A percentile compares a stretch with the other conserved stretches of the same genome.
phyloP scores from a whole-genome alignment of 306 rosid genomes.

The Bauhinia variegata region DNA sequence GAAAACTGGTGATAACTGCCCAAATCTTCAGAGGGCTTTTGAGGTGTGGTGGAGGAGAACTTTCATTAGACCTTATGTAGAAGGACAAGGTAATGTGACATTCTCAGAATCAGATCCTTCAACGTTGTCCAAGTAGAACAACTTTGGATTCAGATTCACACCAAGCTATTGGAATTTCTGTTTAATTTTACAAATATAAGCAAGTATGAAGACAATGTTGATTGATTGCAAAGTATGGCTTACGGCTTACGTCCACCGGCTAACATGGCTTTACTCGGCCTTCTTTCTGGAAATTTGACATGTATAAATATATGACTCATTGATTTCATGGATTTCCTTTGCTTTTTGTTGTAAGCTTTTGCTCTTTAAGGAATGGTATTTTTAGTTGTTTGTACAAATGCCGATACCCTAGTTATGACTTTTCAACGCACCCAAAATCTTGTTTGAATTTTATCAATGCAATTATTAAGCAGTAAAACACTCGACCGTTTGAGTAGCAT shows the following conservation, averaged over 20 bases:
- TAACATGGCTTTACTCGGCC: constrained; percentile 29
- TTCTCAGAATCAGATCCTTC: constrained; percentile 53
- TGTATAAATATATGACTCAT: constrained; percentile 27
- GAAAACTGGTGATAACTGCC: constrained; percentile 85
- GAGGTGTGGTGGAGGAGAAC: constrained; percentile 99
- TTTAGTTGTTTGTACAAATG: constrained; percentile 9
- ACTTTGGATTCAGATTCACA: constrained; percentile 13
- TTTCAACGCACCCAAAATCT: too few relatives aligned
- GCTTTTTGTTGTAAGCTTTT: constrained; percentile 32
- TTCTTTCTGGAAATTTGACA: constrained; percentile 30
- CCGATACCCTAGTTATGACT: too few relatives aligned
- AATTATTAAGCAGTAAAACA: too few relatives aligned
- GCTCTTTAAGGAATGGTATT: constrained; percentile 26
- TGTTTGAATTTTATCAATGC: too few relatives aligned
- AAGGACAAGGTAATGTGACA: constrained; percentile 55
- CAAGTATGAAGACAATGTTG: constrained; percentile 26
- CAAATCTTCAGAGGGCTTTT: constrained; percentile 88
- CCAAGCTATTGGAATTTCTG: constrained; percentile 21
- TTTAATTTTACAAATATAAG: constrained; percentile 13
- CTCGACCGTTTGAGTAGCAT: too few relatives aligned
- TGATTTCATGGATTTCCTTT: constrained; percentile 25
- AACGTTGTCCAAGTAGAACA: constrained; percentile 40
- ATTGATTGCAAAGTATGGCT: constrained; percentile 24
- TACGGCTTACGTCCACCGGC: constrained; percentile 25
- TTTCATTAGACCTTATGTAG: constrained; percentile 69